Evolutionary conservation across 2,329 filamentous ascomycete species (phyloP).

Genomic region (Fusarium temperatum): DNA sequence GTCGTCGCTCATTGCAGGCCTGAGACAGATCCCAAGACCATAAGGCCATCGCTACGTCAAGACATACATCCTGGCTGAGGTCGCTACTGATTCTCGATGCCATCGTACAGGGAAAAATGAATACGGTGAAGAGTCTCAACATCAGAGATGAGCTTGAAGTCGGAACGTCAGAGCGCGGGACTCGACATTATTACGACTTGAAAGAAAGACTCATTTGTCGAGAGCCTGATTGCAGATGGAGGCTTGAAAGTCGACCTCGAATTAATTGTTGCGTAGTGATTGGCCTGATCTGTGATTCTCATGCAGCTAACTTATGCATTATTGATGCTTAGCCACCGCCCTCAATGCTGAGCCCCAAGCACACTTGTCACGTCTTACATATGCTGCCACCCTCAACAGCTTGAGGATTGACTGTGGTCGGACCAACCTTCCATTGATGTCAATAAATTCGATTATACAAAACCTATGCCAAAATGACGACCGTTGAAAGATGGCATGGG

Average conservation of each 20-base stretch:
- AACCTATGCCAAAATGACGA: not conserved
- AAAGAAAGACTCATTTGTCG: not conserved
- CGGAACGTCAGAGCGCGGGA: too few relatives aligned
- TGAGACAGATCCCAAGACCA: not conserved
- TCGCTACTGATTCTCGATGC: not conserved
- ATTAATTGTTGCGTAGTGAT: not conserved
- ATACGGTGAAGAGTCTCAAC: not conserved
- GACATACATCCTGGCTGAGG: not conserved
- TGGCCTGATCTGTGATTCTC: not conserved
- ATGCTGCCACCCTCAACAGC: not conserved
- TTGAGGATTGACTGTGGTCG: fast-evolving
- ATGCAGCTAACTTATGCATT: not conserved
- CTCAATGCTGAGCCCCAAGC: not conserved
- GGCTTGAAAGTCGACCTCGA: not conserved
- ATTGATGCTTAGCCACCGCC: not conserved
- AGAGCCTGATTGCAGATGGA: not conserved
- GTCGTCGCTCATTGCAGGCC: not conserved
- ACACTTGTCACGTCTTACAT: not conserved
- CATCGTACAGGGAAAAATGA: not conserved
- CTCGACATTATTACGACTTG: not conserved
- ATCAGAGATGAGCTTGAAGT: not conserved
- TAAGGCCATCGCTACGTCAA: not conserved
- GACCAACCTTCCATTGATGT: fast-evolving
- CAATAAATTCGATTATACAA: not conserved
- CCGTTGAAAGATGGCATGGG: not conserved